These are phyloP conservation scores for Rhododendron henanense DNA, from an alignment of 148 eudicot species.

Conservation along the genomic window DNA sequence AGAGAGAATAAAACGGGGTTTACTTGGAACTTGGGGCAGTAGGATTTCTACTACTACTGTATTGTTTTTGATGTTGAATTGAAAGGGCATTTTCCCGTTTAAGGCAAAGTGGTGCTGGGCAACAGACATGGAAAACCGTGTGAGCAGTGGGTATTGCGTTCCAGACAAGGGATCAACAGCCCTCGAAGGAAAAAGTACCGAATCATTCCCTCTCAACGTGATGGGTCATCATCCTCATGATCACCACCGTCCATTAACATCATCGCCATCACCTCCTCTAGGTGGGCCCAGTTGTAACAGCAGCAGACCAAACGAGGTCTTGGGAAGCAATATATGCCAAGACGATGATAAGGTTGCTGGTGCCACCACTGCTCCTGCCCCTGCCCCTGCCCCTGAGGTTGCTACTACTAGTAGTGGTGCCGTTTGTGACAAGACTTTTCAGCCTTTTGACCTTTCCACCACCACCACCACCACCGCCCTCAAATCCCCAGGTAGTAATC, in stretches of 20 bases:
- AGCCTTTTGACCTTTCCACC: slow-evolving; percentile 42
- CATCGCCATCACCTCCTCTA: background rate
- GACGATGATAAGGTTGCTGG: slow-evolving; percentile 2
- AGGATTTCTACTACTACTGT: too few species aligned
- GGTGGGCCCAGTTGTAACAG: slow-evolving; percentile 32
- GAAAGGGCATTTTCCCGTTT: background rate
- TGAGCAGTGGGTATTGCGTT: slow-evolving; percentile 4
- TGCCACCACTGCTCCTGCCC: background rate
- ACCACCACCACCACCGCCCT: slow-evolving; percentile 12
- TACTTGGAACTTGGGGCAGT: background rate
- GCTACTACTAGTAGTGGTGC: background rate
- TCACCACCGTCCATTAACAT: slow-evolving; percentile 18
- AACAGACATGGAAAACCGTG: background rate
- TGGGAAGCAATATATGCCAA: slow-evolving; percentile 6
- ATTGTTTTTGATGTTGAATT: background rate
- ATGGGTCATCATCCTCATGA: slow-evolving; percentile 12
- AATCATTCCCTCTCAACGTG: slow-evolving; percentile 21
- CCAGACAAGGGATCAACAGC: slow-evolving; percentile 17
- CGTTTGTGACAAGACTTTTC: slow-evolving; percentile 17
- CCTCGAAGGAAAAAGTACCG: slow-evolving; percentile 9
- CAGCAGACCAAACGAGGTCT: slow-evolving; percentile 19
- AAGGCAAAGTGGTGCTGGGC: background rate
- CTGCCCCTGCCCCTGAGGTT: background rate
- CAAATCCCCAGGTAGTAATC: slow-evolving; percentile 47
- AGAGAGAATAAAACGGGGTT: background rate